These are phyloP conservation scores for Herpetomonas tarakana DNA, from an alignment of 208 protist genomes.

Conservation along the genomic window DNA sequence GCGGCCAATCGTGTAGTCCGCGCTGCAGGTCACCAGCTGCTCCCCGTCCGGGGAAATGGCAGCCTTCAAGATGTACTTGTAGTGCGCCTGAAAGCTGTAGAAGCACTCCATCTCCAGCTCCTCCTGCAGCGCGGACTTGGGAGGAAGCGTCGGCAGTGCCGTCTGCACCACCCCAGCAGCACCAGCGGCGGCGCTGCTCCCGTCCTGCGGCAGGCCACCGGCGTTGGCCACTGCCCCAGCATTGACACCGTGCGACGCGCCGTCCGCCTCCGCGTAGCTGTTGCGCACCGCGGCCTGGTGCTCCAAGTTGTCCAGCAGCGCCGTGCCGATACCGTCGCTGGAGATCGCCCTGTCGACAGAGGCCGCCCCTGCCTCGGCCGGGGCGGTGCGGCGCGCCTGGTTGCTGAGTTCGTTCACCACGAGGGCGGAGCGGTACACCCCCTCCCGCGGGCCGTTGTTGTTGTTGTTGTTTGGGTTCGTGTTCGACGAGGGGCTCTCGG, in stretches of 20 bases:
- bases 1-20: conserved; percentile 81
- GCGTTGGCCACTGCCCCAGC: too few species aligned
- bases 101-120: conserved; percentile 70
- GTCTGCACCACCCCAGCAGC: conserved; percentile 1
- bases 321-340: conserved; percentile 30
- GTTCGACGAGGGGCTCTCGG: conserved; percentile 1
- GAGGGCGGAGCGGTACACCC: conserved; percentile 64
- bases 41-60: conserved; percentile 64
- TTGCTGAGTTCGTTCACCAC: conserved; percentile 43
- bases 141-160: conserved; percentile 2
- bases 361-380: conserved; percentile 5
- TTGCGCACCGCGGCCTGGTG: conserved; percentile 10
- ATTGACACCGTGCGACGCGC: neutral
- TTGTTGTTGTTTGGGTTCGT: neutral
- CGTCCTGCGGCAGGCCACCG: neutral
- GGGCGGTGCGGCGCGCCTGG: conserved; percentile 18
- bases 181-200: conserved; percentile 1
- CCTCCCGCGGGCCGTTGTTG: conserved; percentile 26
- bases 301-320: conserved; percentile 35
- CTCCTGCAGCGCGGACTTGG: conserved; percentile 21
- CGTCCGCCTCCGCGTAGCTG: conserved; percentile 2
- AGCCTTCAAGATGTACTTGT: conserved; percentile 88
- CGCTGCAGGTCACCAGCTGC: conserved; percentile 75
- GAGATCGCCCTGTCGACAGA: neutral
- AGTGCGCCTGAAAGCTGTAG: conserved; percentile 75